Conservation (phyloP, 345 rosid genomes). For the Euphorbia tirucalli region DNA sequence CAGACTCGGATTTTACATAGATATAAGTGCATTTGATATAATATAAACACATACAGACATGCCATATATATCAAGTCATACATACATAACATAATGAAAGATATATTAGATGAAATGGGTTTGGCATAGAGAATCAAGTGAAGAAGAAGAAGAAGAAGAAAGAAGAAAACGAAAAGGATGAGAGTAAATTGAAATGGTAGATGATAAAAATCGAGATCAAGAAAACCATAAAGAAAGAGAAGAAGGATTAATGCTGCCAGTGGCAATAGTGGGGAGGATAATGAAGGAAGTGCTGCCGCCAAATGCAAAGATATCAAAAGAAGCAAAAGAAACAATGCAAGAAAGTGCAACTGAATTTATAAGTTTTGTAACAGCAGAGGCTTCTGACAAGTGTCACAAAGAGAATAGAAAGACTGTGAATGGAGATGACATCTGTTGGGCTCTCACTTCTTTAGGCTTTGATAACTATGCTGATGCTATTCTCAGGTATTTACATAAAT, state of each 20-base stretch:
- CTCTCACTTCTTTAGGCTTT: slow-evolving; percentile 28
- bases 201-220: no score
- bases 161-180: no score
- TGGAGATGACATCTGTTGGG: slow-evolving; percentile 39
- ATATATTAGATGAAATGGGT: neutral
- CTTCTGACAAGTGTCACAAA: slow-evolving; percentile 37
- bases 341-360: slow-evolving; percentile 35
- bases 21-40: no score
- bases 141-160: neutral
- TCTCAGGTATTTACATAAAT: slow-evolving; percentile 28
- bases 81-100: neutral
- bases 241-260: slow-evolving; percentile 26
- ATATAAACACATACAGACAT: neutral
- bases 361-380: slow-evolving; percentile 33
- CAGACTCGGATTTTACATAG: neutral
- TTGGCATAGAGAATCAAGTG: neutral
- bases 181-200: slow-evolving; percentile 19
- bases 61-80: neutral
- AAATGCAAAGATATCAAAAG: slow-evolving; percentile 31
- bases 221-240: no score
- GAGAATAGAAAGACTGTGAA: slow-evolving; percentile 39
- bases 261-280: slow-evolving; percentile 30
- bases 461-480: slow-evolving; percentile 22
- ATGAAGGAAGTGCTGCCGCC: slow-evolving; percentile 31
- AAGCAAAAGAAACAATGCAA: slow-evolving; percentile 30